These are phyloP conservation scores for Juncus effusus DNA, from an alignment of 176 grass and related monocot genomes.

Conservation along the genomic window DNA sequence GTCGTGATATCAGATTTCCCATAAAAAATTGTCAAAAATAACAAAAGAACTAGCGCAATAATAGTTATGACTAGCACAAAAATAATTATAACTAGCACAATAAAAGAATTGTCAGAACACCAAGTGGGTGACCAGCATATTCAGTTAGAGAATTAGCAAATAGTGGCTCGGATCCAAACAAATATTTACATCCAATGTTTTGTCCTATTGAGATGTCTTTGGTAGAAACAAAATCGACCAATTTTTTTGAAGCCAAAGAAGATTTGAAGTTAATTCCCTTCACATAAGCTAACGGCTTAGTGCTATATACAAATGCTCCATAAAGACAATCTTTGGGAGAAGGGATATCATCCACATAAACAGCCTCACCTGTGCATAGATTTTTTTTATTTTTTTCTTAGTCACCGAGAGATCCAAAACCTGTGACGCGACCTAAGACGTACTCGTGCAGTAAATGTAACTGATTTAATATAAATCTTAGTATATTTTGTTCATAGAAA, in stretches of 20 bases:
- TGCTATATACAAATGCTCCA: conserved; percentile 85
- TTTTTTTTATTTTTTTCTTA: conserved; percentile 41
- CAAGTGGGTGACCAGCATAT: conserved; percentile 49
- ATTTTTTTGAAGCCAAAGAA: conserved; percentile 39
- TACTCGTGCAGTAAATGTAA: no score
- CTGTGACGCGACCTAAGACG: no score
- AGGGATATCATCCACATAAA: conserved; percentile 92
- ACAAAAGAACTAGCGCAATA: conserved; percentile 59
- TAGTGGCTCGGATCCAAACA: conserved; percentile 25
- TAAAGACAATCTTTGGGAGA: conserved; percentile 64
- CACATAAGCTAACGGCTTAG: conserved; percentile 67
- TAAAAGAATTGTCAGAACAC: conserved; percentile 34
- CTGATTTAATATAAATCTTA: no score
- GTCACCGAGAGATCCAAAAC: no score
- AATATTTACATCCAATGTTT: conserved; percentile 17
- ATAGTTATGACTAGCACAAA: no score
- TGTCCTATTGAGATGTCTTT: conserved; percentile 38
- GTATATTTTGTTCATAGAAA: no score
- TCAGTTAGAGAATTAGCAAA: conserved; percentile 43
- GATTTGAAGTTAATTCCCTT: conserved; percentile 50
- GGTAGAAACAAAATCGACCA: conserved; percentile 28
- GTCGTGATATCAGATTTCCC: no score
- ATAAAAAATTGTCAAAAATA: conserved; percentile 24
- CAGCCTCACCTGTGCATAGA: conserved; percentile 57
- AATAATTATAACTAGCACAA: no score